Conservation (phyloP, 352 stramenopile species). For the Phytophthora constricta region DNA sequence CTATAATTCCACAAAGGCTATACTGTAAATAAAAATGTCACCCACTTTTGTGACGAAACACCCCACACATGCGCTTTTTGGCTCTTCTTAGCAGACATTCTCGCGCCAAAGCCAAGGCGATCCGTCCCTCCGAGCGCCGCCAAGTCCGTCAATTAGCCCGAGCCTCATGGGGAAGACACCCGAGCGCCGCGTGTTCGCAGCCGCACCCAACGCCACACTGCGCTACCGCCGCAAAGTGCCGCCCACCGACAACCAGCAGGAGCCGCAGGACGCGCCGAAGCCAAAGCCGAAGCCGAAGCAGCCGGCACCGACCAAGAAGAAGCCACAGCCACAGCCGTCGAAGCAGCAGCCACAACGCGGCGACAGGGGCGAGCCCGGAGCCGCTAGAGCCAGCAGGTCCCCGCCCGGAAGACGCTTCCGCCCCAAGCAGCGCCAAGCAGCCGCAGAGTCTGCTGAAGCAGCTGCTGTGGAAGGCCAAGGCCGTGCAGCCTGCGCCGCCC, state of each 20-base stretch:
- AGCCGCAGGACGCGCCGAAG: conserved; percentile 4
- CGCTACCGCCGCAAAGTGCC: conserved; percentile 60
- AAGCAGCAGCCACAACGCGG: background rate
- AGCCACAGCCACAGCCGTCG: background rate
- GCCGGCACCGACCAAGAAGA: conserved; percentile 15
- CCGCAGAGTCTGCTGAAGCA: conserved; percentile 54
- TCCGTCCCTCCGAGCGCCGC: conserved; percentile 20
- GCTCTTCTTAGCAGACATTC: no score
- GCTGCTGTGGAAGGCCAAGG: conserved; percentile 69
- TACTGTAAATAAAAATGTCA: no score
- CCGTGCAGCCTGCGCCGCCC: conserved; percentile 19
- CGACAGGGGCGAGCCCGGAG: background rate
- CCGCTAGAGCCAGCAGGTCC: conserved; percentile 11
- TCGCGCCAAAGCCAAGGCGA: conserved; percentile 6
- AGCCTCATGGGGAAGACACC: conserved; percentile 69
- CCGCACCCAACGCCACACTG: conserved; percentile 25
- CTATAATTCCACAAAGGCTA: no score
- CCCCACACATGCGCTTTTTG: no score
- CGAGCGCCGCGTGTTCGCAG: conserved; percentile 41
- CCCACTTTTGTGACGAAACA: no score
- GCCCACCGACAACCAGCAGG: conserved; percentile 39
- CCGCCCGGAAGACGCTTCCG: conserved; percentile 9
- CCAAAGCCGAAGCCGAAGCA: conserved; percentile 6
- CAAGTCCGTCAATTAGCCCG: background rate
- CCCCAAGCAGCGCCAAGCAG: conserved; percentile 7